Evolutionary conservation across 2,329 filamentous ascomycete genomes (phyloP), one percentile per base, ranked within the genome.

Genomic region (Ramularia collo-cygni): DNA sequence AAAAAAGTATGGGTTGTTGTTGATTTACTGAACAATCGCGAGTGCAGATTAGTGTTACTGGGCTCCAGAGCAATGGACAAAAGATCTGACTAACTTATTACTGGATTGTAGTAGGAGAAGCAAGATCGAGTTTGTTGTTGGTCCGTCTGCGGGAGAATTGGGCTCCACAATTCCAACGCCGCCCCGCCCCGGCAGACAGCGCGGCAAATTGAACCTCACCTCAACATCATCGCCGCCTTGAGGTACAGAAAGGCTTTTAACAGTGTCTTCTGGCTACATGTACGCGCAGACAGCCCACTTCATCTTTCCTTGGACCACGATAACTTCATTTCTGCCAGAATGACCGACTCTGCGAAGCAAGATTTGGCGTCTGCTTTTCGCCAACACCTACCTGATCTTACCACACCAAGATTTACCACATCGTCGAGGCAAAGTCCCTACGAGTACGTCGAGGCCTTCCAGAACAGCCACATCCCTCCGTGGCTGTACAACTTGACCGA

Each of bases 371-470:
- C 50, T 14, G 51, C 42, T 6, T 81, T 75, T 53, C 73, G 77
- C 46, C 63, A 74, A 47, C 72, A 76, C 54, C 65, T 83, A 12
- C 79, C 79, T 0, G 77, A 83, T 50, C 66, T 83, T 35, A 69
- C 55, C 49, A 67, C 64, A 13, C 71, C 73, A 16, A 73, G 79
- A 13, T 83, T 83, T 63, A 72, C 69, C n/a, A 67, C 66, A 2
- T 77, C 82, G 66, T 70, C 75, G 45, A 66, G 67, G 32, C 78
- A 81, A 55, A 71, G 79, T 59, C 73, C 77, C 2, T 70, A 77
- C 37, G 70, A 74, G 38, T 83, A 84, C 41, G 76, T 76, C 1
- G 47, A 49, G 37, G 47, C 51, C 10, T 52, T 55, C 17, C 47
- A 50, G 34, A 37, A 48, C 1, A 53, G 38, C 27, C 48, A 52